Evolutionary conservation across 306 rosid genomes (phyloP), one percentile per base, ranked within the genome.

Genomic region (Prunus padus): DNA sequence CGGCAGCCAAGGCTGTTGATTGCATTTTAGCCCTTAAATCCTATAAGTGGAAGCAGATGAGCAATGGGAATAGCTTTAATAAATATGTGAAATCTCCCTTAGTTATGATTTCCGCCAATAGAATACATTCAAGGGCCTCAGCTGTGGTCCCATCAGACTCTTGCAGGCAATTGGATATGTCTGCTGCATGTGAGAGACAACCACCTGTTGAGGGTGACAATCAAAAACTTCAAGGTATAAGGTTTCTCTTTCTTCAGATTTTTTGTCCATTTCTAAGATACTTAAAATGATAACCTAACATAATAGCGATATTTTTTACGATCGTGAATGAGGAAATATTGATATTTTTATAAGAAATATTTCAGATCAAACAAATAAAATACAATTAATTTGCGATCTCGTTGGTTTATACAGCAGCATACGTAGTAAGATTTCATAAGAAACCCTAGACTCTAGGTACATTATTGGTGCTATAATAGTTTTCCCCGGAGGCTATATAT

Each of bases 1-100:
- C 98, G 1, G 90, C 76, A 55, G 84, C 81, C 46, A 95, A 86
- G 83, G 88, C 92, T 69, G 99, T 90, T 47, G 97, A 95, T 74
- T 95, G 99, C 77, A 80, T 95, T 76, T 87, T 95, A 80, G 82
- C 88, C 3, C 92, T 95, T 71, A 90, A 86, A 86, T 86, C 83
- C 60, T 86, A 83, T 59, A 97, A 90, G 86, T 81, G 75, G 75
- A 92, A 94, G 85, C 80, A 84, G 77, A 84, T 46, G 76, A 82
- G 65, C 76, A 69, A 74, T 54, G 87, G 76, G 67, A 92, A 78
- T 80, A 92, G 90, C 61, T 76, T 64, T 82, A 56, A 37, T 76
- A 90, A 82, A 75, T 81, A 55, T 75, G 31, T 77, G 46, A 95
- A 87, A 79, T 95, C 99, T 74, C 99, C 99, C 61, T 70, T 86